Conservation (phyloP, 371 early-diverging fungal species). For the Mucor piriformis region DNA sequence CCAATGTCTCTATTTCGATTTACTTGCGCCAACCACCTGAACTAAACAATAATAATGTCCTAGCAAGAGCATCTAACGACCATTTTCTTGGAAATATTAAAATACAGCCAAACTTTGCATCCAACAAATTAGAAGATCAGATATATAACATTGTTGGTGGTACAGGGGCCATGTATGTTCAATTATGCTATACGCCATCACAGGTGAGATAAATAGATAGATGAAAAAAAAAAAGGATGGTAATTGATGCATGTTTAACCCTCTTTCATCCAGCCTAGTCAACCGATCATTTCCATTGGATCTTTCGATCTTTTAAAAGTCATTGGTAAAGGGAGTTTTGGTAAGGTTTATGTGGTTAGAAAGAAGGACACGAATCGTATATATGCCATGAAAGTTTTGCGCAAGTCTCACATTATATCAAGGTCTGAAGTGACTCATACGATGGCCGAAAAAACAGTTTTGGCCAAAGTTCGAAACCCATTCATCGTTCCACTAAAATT, state of each 20-base stretch:
- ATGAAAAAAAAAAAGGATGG: slow-evolving; percentile 8
- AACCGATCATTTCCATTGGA: slow-evolving; percentile 74
- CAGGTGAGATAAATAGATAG: slow-evolving; percentile 35
- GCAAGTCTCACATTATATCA: slow-evolving; percentile 93
- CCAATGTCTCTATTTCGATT: slow-evolving; percentile 82
- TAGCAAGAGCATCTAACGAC: slow-evolving; percentile 54
- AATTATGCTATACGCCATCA: slow-evolving; percentile 71
- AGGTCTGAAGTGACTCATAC: slow-evolving; percentile 88
- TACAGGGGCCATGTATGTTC: slow-evolving; percentile 67
- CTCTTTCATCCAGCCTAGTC: slow-evolving; percentile 26
- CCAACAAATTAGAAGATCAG: slow-evolving; percentile 44
- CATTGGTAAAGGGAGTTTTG: slow-evolving; percentile 96
- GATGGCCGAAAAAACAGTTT: slow-evolving; percentile 88
- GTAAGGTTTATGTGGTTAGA: slow-evolving; percentile 96
- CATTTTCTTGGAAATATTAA: slow-evolving; percentile 72
- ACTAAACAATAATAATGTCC: slow-evolving; percentile 25
- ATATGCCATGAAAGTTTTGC: slow-evolving; percentile 97
- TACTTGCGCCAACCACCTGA: slow-evolving; percentile 75
- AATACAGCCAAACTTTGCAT: slow-evolving; percentile 69
- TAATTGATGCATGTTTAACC: background rate
- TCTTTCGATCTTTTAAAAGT: slow-evolving; percentile 95
- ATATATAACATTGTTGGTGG: slow-evolving; percentile 45
- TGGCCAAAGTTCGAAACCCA: slow-evolving; percentile 84
- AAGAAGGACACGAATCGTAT: slow-evolving; percentile 93
- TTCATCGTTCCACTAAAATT: slow-evolving; percentile 87